Evolutionary conservation across 2,329 filamentous ascomycete species (phyloP).

Genomic region (Coniochaeta sp.): DNA sequence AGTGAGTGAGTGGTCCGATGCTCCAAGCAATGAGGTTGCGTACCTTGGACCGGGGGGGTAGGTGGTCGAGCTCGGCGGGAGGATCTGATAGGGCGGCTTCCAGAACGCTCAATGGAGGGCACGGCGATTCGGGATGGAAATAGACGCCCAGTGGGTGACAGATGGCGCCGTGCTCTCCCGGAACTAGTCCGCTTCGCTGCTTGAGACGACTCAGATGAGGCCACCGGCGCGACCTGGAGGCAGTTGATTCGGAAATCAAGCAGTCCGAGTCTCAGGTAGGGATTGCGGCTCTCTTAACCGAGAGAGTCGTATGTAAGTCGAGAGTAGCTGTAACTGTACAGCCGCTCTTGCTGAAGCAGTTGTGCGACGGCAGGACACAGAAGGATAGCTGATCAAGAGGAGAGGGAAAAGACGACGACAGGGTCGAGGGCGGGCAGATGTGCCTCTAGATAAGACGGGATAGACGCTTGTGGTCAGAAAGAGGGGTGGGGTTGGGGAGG

Average conservation of each 20-base stretch:
- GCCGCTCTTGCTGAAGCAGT: background rate
- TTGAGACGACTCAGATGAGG: slow-evolving; percentile 5
- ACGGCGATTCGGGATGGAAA: slow-evolving; percentile 31
- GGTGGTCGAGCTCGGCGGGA: slow-evolving; percentile 18
- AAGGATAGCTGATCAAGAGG: background rate
- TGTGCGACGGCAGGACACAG: background rate
- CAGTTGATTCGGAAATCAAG: background rate
- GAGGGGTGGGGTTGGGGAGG: slow-evolving; percentile 1
- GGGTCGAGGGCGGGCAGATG: slow-evolving; percentile 3
- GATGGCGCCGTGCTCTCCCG: slow-evolving; percentile 23
- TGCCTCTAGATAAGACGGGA: slow-evolving; percentile 3
- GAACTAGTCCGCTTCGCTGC: slow-evolving; percentile 9
- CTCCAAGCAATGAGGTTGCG: slow-evolving; percentile 30
- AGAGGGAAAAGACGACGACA: background rate
- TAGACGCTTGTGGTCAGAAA: background rate
- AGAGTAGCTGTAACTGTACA: background rate
- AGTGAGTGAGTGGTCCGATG: slow-evolving; percentile 28
- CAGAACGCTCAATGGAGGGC: slow-evolving; percentile 28
- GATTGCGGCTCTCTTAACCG: background rate
- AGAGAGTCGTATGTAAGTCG: background rate
- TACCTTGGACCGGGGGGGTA: slow-evolving; percentile 31
- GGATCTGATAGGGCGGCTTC: slow-evolving; percentile 36
- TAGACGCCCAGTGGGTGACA: slow-evolving; percentile 36
- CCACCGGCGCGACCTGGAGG: slow-evolving; percentile 3
- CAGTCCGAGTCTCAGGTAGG: background rate